Base-by-base conservation (phyloP, 2,329 filamentous ascomycete species). In the Fusarium annulatum region DNA sequence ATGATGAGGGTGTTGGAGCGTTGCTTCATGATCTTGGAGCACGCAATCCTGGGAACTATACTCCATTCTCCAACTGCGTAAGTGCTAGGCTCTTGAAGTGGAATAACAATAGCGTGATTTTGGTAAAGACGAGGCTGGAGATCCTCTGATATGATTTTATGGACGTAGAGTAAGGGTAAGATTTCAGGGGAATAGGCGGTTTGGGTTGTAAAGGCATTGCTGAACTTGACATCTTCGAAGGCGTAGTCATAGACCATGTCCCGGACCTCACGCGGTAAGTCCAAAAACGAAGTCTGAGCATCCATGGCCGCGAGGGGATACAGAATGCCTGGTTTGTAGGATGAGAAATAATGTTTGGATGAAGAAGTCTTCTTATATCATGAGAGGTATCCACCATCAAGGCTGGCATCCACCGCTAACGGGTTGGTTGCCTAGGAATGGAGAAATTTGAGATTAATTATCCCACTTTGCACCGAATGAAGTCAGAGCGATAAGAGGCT, bases 321-420 rank as follows among this genome's bases (percentile, higher is more conserved):
- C 1, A 3, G 1, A 4, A 3, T 28, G 12, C 1, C 4, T 42
- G 10, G 8, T 1, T 3, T 28, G 12, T 3, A 9, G 1, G 7
- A 15, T 19, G 11, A 18, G 12, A 28, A 23, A 18, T 12, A 3
- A 1, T 5, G 9, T 30, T 16, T 12, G 30, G 14, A 19, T 9
- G 12, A 19, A 19, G 9, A 11, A 36, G 39, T 6, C 6, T 16
- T 33, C 42, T 60, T 46, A 48, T 62, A 23, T 21, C 11, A 9
- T 16, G 2, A 10, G 8, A 19, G 12, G 18, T 33, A 33, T 34
- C 60, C 52, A 59, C 52, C 15, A 3, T 39, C 33, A 19, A 33
- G 18, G 26, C 39, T 46, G 18, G 1, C 21, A 33, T 46, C 18
- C 52, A 46, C 18, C 34, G 42, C n/a, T 62, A 26, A 46, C 8